These are phyloP conservation scores for Eimeria maxima DNA, from an alignment of 169 alveolate species.

Conservation along the genomic window DNA sequence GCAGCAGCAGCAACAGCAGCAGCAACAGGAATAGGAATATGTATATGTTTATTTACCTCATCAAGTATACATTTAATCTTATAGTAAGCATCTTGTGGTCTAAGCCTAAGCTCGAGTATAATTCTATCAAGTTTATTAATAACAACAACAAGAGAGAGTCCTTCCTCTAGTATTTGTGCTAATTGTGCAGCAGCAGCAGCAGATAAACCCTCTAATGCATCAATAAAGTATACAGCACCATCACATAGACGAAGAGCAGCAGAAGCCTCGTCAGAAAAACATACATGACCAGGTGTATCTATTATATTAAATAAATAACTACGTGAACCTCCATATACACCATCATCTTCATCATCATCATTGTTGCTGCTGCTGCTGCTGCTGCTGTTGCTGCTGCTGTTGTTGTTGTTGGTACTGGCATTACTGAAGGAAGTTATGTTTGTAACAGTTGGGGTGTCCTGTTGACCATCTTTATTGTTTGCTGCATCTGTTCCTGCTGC, in stretches of 20 bases:
- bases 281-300: slow-evolving; percentile 94
- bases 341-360: neutral
- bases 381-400: slow-evolving; percentile 40
- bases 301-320: slow-evolving; percentile 85
- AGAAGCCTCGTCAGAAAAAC: slow-evolving; percentile 98
- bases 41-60: slow-evolving; percentile 84
- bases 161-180: slow-evolving; percentile 90
- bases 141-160: slow-evolving; percentile 89
- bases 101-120: slow-evolving; percentile 97
- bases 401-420: slow-evolving; percentile 1
- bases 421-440: neutral
- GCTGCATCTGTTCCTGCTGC: neutral
- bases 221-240: slow-evolving; percentile 98
- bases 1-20: neutral
- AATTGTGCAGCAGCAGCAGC: slow-evolving; percentile 95
- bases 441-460: too few species aligned
- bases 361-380: slow-evolving; percentile 31
- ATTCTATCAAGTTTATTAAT: slow-evolving; percentile 98
- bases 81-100: slow-evolving; percentile 99
- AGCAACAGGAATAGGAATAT: neutral
- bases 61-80: slow-evolving; percentile 94
- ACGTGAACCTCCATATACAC: neutral
- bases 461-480: too few species aligned
- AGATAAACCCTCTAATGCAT: slow-evolving; percentile 98
- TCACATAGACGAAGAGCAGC: slow-evolving; percentile 97